Conservation (phyloP, 108 stramenopile genomes). For the Pseudonitzschia multiseries region DNA sequence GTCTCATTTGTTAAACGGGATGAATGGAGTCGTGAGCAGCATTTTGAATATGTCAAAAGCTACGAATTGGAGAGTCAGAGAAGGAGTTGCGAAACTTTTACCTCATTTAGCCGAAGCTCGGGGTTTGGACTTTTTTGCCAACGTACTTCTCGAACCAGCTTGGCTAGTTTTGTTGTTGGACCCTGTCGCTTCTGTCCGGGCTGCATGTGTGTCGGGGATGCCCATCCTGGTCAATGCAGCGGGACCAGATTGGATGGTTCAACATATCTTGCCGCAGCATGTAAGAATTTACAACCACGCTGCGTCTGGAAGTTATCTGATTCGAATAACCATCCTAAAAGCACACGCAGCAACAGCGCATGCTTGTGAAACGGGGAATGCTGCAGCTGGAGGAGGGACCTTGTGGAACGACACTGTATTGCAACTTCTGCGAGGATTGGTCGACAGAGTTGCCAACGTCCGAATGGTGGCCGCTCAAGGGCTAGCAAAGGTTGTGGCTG, state of each 20-base stretch:
- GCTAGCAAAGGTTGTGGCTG: conserved; percentile 39
- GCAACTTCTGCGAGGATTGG: conserved; percentile 59
- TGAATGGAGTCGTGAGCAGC: conserved; percentile 78
- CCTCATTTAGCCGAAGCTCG: conserved; percentile 85
- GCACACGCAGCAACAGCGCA: conserved; percentile 56
- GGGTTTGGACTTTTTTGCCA: conserved; percentile 74
- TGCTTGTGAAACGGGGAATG: conserved; percentile 39
- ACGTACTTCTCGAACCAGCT: conserved; percentile 73
- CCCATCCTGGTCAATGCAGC: conserved; percentile 66
- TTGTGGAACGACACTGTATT: conserved; percentile 56
- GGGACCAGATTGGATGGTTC: conserved; percentile 75
- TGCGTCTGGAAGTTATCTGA: conserved; percentile 63
- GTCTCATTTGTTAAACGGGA: conserved; percentile 71
- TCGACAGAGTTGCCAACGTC: conserved; percentile 85
- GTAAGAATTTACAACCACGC: conserved; percentile 71
- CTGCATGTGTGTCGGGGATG: conserved; percentile 76
- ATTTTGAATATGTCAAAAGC: conserved; percentile 82
- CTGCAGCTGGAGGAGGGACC: conserved; percentile 23
- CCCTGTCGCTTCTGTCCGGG: conserved; percentile 77
- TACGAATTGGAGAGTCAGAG: conserved; percentile 85
- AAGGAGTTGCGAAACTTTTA: conserved; percentile 72
- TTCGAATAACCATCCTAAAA: conserved; percentile 79
- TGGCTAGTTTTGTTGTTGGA: conserved; percentile 83
- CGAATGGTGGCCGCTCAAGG: conserved; percentile 85
- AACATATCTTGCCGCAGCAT: conserved; percentile 70